Evolutionary conservation across 2,329 filamentous ascomycete genomes (phyloP), one percentile per base, ranked within the genome.

Genomic region (Zymoseptoria brevis): DNA sequence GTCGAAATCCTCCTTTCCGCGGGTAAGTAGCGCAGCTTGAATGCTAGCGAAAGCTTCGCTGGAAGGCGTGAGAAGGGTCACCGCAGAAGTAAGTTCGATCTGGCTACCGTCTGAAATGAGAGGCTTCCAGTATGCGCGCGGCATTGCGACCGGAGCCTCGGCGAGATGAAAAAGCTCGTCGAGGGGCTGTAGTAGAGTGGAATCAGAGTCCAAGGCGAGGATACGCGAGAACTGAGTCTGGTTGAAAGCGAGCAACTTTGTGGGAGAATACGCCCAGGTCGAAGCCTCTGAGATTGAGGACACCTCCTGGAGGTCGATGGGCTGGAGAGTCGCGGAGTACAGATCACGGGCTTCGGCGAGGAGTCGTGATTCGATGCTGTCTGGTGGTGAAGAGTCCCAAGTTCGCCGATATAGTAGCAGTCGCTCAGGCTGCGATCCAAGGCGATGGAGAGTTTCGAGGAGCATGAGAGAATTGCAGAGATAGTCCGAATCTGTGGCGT

Each of bases 141-240:
- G 84, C 80, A 88, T 86, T 2, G 86, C 86, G 3, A 86, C 79
- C 0, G 81, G 75, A 0, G 80, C 78, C 1, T 75, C 69, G 0
- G 87, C 87, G 1, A 87, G 75, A 49, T 87, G 78, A 72, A 90
- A 89, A 0, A 89, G 77, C 57, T 88, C 85, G 64, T 89, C 87
- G 76, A 89, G 81, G 13, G 77, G 73, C 60, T 85, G 76, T 3
- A 65, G 76, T 1, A 89, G 73, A 2, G 81, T 81, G n/a, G 81
- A 76, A 66, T 89, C 86, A 5, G 84, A 86, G 68, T 89, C 82
- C 50, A 84, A 72, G 51, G 79, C 76, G 41, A 84, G 75, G 24
- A 84, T 75, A 51, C 82, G 78, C 19, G 78, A 72, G 69, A 87
- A 88, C 56, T 83, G 77, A 0, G 82, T 83, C 57, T 87, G 82